Base-by-base conservation (phyloP, 345 rosid genomes). In the Gynandropsis gynandra region DNA sequence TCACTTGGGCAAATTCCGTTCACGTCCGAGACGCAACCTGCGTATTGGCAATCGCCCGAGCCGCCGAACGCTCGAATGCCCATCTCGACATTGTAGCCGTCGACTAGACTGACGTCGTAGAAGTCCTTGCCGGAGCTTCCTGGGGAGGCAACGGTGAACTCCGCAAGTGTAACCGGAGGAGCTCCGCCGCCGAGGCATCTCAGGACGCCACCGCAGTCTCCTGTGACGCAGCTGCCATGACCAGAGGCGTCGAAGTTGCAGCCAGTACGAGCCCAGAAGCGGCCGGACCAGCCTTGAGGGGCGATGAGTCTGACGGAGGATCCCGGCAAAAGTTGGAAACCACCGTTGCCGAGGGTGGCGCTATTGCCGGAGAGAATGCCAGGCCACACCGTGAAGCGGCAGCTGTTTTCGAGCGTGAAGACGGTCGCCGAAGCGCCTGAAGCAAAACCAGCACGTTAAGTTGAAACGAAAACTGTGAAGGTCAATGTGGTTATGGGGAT, bases 41-140 rank as follows among this genome's bases (percentile, higher is more conserved):
- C 92, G 52, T 75, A 80, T 52, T 73, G 76, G 44, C 97, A 89
- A 15, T 81, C 74, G 0, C 96, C 97, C 10, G 74, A 32, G 0
- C 96, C 86, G 10, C 88, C 87, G 8, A 60, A 42, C 0, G 96
- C 79, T 72, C 64, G 71, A 0, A 86, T 84, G 1, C 83, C 83
- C 72, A 86, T 49, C 36, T 72, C 88, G n/a, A 86, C 75, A 33
- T 89, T 89, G 77, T 89, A 89, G 1, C 97, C 97, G 55, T 89
- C 97, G 27, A 89, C 97, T 4, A 89, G 75, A 15, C 96, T 89
- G n/a, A 86, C 87, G 67, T 86, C 96, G 54, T 89, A 89, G 59
- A 86, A 89, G 56, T 89, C 97, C 59, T 75, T 82, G 14, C 65
- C 76, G 11, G 21, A 37, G 19, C 11, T 17, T 1, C 64, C 42